Conservation (phyloP, 2,329 filamentous ascomycete species). For the Aspergillus versicolor region DNA sequence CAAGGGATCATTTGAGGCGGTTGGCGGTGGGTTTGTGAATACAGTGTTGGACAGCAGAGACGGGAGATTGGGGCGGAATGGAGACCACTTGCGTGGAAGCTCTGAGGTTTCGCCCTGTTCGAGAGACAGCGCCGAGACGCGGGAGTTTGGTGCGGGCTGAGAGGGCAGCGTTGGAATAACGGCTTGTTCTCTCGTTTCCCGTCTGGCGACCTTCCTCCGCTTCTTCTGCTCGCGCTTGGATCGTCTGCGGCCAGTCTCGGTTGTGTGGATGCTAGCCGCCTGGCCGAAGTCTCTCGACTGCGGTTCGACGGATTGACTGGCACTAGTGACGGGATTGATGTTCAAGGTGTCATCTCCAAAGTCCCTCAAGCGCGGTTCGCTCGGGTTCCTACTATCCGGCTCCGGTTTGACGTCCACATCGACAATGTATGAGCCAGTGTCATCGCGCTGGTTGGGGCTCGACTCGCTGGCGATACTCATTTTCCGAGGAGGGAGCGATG, state of each 20-base stretch:
- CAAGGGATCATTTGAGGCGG: constrained; percentile 13
- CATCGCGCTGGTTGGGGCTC: constrained; percentile 21
- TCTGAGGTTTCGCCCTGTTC: constrained; percentile 11
- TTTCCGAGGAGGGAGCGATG: constrained; percentile 15
- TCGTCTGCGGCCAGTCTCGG: constrained; percentile 13
- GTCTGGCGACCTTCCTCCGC: constrained; percentile 7
- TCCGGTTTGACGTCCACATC: constrained; percentile 4
- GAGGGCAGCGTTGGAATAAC: background rate
- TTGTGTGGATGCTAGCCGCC: constrained; percentile 11
- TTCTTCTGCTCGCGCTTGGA: constrained; percentile 24
- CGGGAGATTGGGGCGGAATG: constrained; percentile 31
- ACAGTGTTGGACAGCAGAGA: constrained; percentile 37
- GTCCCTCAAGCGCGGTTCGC: constrained; percentile 9
- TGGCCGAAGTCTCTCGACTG: constrained; percentile 32
- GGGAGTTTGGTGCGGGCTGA: constrained; percentile 13
- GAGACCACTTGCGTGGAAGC: constrained; percentile 25
- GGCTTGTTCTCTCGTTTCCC: background rate
- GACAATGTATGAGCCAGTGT: constrained; percentile 22
- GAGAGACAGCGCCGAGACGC: constrained; percentile 10
- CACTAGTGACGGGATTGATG: constrained; percentile 24
- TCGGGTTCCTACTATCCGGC: background rate
- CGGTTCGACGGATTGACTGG: constrained; percentile 19
- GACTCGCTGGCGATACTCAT: constrained; percentile 24
- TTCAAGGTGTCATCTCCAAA: constrained; percentile 22
- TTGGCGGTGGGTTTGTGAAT: constrained; percentile 25